These are phyloP conservation scores for Macrophomina pseudophaseolina DNA, from an alignment of 2,329 filamentous ascomycete species.

Conservation along the genomic window DNA sequence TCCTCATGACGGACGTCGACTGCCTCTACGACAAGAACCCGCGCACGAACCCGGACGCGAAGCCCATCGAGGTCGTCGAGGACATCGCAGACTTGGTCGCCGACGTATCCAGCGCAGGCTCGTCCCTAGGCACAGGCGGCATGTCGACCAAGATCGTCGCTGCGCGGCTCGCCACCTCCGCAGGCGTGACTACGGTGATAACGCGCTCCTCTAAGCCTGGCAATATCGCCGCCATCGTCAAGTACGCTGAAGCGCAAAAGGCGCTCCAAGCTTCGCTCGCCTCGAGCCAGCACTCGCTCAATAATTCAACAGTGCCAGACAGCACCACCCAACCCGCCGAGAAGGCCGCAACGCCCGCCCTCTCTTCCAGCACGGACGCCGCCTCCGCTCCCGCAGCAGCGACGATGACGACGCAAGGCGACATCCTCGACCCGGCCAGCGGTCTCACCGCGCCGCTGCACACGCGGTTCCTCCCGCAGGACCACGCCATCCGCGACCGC, in stretches of 20 bases:
- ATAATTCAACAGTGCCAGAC: conserved; percentile 31
- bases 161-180: conserved; percentile 87
- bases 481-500: conserved; percentile 84
- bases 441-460: conserved; percentile 65
- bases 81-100: conserved; percentile 83
- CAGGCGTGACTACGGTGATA: conserved; percentile 94
- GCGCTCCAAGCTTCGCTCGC: conserved; percentile 35
- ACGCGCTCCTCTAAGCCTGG: conserved; percentile 91
- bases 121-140: conserved; percentile 86
- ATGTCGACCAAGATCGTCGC: conserved; percentile 99
- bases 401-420: not conserved
- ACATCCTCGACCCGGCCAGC: conserved; percentile 39
- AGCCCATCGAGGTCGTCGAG: conserved; percentile 88
- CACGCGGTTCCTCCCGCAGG: conserved; percentile 88
- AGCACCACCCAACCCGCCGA: conserved; percentile 29
- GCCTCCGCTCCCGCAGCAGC: conserved; percentile 30
- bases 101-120: conserved; percentile 90
- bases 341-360: conserved; percentile 33
- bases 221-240: conserved; percentile 86
- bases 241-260: conserved; percentile 72
- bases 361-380: conserved; percentile 29
- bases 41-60: conserved; percentile 79
- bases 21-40: conserved; percentile 98
- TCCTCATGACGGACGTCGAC: conserved; percentile 98
- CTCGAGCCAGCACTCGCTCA: conserved; percentile 31